Percentiles rank a stretch among this genome's conserved stretches.
Conservation (phyloP, 441 rosid species). For the Oxalis stricta region DNA sequence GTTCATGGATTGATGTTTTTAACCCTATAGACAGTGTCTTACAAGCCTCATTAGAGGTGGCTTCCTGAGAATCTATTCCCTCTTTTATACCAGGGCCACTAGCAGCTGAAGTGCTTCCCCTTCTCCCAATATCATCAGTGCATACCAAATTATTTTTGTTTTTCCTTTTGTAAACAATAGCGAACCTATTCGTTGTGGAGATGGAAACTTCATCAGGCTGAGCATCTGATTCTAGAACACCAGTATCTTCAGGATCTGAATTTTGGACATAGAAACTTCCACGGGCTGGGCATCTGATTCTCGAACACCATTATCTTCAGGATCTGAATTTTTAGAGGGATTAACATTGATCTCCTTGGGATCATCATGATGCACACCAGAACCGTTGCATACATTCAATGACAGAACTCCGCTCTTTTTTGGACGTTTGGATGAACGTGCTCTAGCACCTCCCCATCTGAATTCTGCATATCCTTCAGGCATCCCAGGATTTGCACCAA, state of each 20-base stretch:
- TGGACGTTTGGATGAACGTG: constrained; percentile 63
- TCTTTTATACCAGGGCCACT: constrained; percentile 22
- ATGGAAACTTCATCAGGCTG: constrained; percentile 21
- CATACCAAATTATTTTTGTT: constrained; percentile 26
- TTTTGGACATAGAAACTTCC: too few species aligned
- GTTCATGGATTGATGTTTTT: constrained; percentile 19
- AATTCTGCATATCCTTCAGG: constrained; percentile 39
- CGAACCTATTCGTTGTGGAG: constrained; percentile 30
- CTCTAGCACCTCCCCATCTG: constrained; percentile 85
- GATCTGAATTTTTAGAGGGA: constrained; percentile 14
- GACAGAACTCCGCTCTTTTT: constrained; percentile 39
- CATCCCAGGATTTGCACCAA: constrained; percentile 13
- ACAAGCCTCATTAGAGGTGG: constrained; percentile 23
- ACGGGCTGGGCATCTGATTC: constrained; percentile 7
- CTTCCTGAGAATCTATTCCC: constrained; percentile 25
- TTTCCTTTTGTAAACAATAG: constrained; percentile 77
- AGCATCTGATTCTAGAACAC: constrained; percentile 20
- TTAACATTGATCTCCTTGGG: constrained; percentile 17
- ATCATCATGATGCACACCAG: constrained; percentile 14
- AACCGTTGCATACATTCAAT: constrained; percentile 18
- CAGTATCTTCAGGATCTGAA: constrained; percentile 13
- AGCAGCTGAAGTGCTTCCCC: constrained; percentile 34
- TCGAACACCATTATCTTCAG: constrained; percentile 12
- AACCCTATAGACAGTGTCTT: constrained; percentile 22
- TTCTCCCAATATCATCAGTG: constrained; percentile 22